A percentile compares a stretch with the other conserved stretches of the same genome.
Evolutionary conservation across 2,329 filamentous ascomycete genomes (phyloP).

Genomic region (Xylariaceae sp.): DNA sequence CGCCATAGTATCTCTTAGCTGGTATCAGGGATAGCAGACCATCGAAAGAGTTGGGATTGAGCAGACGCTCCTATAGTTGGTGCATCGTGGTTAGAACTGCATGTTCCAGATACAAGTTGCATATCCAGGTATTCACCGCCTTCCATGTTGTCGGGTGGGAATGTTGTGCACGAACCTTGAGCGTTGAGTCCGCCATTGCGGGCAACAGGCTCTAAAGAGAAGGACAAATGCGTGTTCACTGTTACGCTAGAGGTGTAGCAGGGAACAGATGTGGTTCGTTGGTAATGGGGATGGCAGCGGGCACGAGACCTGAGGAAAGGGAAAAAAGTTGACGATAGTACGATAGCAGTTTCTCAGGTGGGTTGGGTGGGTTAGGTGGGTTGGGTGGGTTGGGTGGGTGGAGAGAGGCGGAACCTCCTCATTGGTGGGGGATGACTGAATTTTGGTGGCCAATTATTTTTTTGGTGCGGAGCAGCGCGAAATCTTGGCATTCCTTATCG

Average conservation of each 20-base stretch:
- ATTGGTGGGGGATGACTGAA: conserved; percentile 15
- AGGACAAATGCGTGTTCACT: not conserved
- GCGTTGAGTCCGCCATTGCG: conserved; percentile 41
- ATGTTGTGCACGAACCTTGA: conserved; percentile 40
- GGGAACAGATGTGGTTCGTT: not conserved
- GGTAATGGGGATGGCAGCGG: not conserved
- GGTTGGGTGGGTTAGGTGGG: not conserved
- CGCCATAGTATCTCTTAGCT: conserved; percentile 84
- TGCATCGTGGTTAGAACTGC: conserved; percentile 20
- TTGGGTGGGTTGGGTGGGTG: conserved; percentile 7
- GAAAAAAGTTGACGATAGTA: conserved; percentile 21
- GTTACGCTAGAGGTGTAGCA: too few relatives aligned
- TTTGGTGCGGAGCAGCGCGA: conserved; percentile 20
- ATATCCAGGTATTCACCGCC: too few relatives aligned
- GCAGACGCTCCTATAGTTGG: conserved; percentile 48
- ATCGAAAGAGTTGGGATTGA: conserved; percentile 72
- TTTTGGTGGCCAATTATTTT: conserved; percentile 20
- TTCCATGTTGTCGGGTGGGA: conserved; percentile 7
- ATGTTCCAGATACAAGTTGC: conserved; percentile 1
- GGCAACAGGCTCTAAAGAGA: not conserved
- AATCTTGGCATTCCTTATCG: conserved; percentile 17
- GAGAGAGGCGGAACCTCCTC: conserved; percentile 7
- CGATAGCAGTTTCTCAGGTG: conserved; percentile 2
- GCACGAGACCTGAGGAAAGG: conserved; percentile 1
- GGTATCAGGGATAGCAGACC: conserved; percentile 83